These are phyloP conservation scores for Apiotrichum siamense DNA, from an alignment of 1,284 basidiomycete species.

Conservation along the genomic window DNA sequence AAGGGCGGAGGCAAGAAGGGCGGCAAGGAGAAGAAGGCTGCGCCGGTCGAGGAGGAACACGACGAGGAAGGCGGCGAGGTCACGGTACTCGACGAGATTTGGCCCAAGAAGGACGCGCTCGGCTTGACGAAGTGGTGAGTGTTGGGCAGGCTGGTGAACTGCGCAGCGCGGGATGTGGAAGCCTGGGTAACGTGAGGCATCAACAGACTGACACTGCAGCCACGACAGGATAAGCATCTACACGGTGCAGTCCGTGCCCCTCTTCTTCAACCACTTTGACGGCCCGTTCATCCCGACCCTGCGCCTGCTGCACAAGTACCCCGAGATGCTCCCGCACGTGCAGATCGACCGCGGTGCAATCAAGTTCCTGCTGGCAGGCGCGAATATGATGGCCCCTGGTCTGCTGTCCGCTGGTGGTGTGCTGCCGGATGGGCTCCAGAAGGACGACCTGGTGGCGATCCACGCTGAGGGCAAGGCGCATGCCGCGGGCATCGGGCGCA, in stretches of 20 bases:
- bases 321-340: conserved; percentile 78
- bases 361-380: conserved; percentile 84
- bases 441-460: conserved; percentile 73
- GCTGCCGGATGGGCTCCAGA: conserved; percentile 72
- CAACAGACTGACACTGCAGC: conserved; percentile 50
- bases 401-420: conserved; percentile 85
- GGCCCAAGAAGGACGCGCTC: conserved; percentile 97
- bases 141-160: too few relatives aligned
- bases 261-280: conserved; percentile 97
- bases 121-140: conserved; percentile 91
- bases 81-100: conserved; percentile 71
- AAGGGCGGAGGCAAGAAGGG: conserved; percentile 42
- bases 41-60: conserved; percentile 24
- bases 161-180: too few relatives aligned
- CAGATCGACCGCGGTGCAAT: conserved; percentile 95
- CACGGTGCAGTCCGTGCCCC: conserved; percentile 73
- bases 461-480: conserved; percentile 95
- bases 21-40: conserved; percentile 27
- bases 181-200: too few relatives aligned
- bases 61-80: conserved; percentile 53
- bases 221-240: conserved; percentile 94
- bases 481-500: conserved; percentile 79
- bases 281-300: conserved; percentile 86
- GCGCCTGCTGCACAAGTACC: conserved; percentile 86
- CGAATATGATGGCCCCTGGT: conserved; percentile 96